phyloP scores from a whole-genome alignment of 331 rosid species.

The Spiraea crenata region DNA sequence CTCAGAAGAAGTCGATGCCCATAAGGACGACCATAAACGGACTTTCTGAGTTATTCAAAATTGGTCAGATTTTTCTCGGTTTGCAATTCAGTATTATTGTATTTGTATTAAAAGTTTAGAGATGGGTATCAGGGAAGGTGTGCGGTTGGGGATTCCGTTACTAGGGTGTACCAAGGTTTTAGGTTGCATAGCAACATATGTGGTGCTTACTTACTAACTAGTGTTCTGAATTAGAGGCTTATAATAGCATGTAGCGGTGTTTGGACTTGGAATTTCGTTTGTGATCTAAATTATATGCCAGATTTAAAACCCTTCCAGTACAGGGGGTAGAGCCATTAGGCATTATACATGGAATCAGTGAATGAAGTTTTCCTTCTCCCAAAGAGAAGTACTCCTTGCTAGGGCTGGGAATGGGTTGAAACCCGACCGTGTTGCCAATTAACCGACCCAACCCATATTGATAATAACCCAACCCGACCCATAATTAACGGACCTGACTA shows the following conservation, averaged over 20 bases:
- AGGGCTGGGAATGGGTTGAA: no score
- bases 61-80: slow-evolving; percentile 6
- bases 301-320: background rate
- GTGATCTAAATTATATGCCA: background rate
- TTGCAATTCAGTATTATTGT: slow-evolving; percentile 3
- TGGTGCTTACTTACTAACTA: background rate
- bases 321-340: background rate
- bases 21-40: no score
- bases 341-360: no score
- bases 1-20: no score
- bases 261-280: background rate
- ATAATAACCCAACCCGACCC: no score
- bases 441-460: no score
- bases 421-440: no score
- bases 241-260: background rate
- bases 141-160: background rate
- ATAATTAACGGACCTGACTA: no score
- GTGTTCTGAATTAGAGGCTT: background rate
- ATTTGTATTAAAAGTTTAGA: background rate
- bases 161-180: background rate
- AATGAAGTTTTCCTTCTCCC: background rate
- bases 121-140: background rate
- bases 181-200: background rate
- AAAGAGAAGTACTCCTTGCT: background rate
- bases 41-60: background rate